Evolutionary conservation across 1,139 yeast genomes (phyloP), one percentile per base, ranked within the genome.

Genomic region (Blastobotrys proliferans): DNA sequence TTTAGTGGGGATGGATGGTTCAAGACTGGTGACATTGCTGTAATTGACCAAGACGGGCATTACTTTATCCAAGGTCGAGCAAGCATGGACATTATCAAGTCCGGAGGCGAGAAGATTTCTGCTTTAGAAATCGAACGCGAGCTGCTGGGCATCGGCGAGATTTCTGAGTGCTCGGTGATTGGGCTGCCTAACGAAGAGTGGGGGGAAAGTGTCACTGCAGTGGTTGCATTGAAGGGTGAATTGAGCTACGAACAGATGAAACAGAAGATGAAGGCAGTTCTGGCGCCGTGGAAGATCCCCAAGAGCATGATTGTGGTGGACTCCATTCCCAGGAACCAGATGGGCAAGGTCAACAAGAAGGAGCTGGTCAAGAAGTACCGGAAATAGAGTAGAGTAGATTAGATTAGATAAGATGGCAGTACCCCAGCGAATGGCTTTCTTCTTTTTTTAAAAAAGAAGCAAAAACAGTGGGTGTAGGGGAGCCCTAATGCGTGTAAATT

Each of bases 91-190:
- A 63, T 64, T 38, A 60, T 61, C 51, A 63, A 63, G 44, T 56
- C 62, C 13, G 68, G 67, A 14, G 68, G 68, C 5, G 68, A 63
- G 44, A 63, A 60, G 51, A 46, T 62, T 5, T 59, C 65, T n/a
- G 68, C 68, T 1, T 49, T 64, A 27, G 68, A 64, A 45, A 62
- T 64, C 44, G 68, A 64, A 51, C 58, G 68, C 10, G 68, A 64
- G 47, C 59, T 64, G 14, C 54, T 64, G 24, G 58, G 63, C 8
- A 48, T 60, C 29, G 47, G 49, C 11, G 57, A 60, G 26, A 51
- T 50, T 11, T 31, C 30, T 3, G 69, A 64, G 42, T 60, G 62
- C 35, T 56, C 66, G 3, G 68, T 64, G 6, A 58, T 64, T 24
- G 68, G 68, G 11, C 49, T 64, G 21, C 58, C 62, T 3, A 56